Base-by-base conservation (phyloP, 805 yeast genomes). In the Schizosaccharomyces cryophilus region DNA sequence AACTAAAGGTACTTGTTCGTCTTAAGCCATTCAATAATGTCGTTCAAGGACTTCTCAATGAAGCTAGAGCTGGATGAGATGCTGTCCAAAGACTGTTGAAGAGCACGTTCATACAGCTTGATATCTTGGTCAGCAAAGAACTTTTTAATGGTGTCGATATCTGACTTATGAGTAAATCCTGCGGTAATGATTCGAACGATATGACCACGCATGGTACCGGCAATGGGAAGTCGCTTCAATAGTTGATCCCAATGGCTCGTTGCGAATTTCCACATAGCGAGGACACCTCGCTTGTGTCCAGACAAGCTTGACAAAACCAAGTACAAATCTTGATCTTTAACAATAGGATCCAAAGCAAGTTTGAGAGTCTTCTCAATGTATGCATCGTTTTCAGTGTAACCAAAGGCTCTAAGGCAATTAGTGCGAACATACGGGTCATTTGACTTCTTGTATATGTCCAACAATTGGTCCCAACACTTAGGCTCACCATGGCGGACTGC, bases 251-350 rank as follows among this genome's bases (percentile, higher is more conserved):
- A 90, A 71, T 89, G 82, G 15, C 63, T 67, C 66, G 78, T 76
- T 21, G 71, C 67, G 95, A 95, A 90, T 19, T 67, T 61, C 87
- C 89, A 89, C 65, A 83, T 72, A 13, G 80, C 78, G 65, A 80
- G 79, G 62, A 84, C 74, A 73, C 95, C 95, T 54, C 73, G 75
- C 61, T 73, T 76, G 67, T 81, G 81, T 17, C 78, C 68, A 66
- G 84, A 75, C 74, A 87, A 73, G 54, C 93, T 89, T 63, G 74
- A 79, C 80, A 90, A 76, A 65, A 95, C 94, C 65, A 81, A 77
- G 72, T 81, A 81, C 61, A 84, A 77, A 70, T 86, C 95, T 74
- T 86, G 94, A 11, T 70, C 62, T 66, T 80, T 79, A 63, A 84
- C 74, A 54, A 75, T 74, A 58, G 81, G 72, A 40, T 83, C 83